Base-by-base conservation (phyloP, 495 filamentous ascomycete species). In the Hyaloscypha bicolor region DNA sequence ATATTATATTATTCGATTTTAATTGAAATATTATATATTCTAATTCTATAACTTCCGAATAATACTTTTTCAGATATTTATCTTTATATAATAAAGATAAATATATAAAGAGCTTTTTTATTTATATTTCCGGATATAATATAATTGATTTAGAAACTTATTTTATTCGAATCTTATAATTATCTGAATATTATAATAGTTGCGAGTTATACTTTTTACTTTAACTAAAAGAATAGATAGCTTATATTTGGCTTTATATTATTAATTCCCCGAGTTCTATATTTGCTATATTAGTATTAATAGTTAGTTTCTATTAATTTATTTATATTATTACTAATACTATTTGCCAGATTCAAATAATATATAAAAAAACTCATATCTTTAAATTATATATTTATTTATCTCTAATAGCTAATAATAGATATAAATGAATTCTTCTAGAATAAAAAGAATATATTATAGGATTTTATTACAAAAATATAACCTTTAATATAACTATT, bases 1-100 rank as follows among this genome's bases (percentile, higher is more conserved):
- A 70, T 31, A 33, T 29, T 4, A 32, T 48, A 29, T 66, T 69
- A 61, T 66, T 69, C 57, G 55, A 62, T 31, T 65, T 61, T 48
- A 6, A 57, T 62, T 56, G 67, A 62, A 57, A 69, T 61, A 11
- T 60, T 69, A 33, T 58, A 16, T 1, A 32, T 25, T 61, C 67
- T 61, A 35, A n/a, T n/a, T n/a, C n/a, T n/a, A n/a, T n/a, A n/a
- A n/a, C n/a, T n/a, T n/a, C n/a, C n/a, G 9, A 64, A 29, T 63
- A n/a, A 60, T 39, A 57, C 1, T 70, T 63, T 55, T 67, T 70
- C 35, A 42, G 59, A 63, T 70, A 70, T 45, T 55, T 70, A n/a
- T 29, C 63, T 59, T 31, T 70, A 30, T 67, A 39, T 55, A 37
- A 25, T 35, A 33, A 45, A 2, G 29, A 64, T 11, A 64, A 67